Percentiles rank a stretch among this genome's conserved stretches.
Evolutionary conservation across 768 basidiomycete genomes (phyloP).

Genomic region (Pleurotus sapidus): DNA sequence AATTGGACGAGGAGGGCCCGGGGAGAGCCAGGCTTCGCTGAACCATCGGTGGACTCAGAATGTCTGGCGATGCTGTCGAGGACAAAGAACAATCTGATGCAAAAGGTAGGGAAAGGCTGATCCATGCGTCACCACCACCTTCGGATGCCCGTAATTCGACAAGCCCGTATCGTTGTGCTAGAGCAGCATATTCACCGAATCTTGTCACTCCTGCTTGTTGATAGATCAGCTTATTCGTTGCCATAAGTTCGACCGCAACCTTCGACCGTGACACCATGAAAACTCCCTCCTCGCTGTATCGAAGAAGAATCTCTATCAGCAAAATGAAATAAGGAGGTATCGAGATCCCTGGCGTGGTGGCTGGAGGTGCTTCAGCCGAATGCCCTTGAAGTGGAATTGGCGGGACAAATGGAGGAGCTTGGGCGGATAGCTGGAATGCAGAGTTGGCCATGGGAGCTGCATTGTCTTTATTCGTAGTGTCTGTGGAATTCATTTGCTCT

Average conservation of each 20-base stretch:
- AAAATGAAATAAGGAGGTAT: neutral
- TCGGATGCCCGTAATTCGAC: constrained; percentile 9
- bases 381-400: no score
- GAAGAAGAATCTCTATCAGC: neutral
- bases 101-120: constrained; percentile 2
- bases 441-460: no score
- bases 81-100: constrained; percentile 30
- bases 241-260: constrained; percentile 5
- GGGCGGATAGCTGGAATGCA: no score
- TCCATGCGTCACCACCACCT: constrained; percentile 10
- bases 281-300: neutral
- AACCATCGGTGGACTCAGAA: no score
- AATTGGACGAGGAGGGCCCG: no score
- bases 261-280: constrained; percentile 6
- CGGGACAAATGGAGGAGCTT: no score
- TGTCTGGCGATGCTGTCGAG: constrained; percentile 47
- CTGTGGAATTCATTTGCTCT: no score
- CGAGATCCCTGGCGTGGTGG: no score
- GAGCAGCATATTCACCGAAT: constrained; percentile 11
- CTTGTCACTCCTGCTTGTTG: constrained; percentile 8
- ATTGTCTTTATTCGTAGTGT: no score
- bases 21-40: no score
- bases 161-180: constrained; percentile 9
- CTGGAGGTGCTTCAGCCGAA: no score
- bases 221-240: constrained; percentile 1